Conservation (phyloP, 176 grass and related monocot species). For the Juncus effusus region DNA sequence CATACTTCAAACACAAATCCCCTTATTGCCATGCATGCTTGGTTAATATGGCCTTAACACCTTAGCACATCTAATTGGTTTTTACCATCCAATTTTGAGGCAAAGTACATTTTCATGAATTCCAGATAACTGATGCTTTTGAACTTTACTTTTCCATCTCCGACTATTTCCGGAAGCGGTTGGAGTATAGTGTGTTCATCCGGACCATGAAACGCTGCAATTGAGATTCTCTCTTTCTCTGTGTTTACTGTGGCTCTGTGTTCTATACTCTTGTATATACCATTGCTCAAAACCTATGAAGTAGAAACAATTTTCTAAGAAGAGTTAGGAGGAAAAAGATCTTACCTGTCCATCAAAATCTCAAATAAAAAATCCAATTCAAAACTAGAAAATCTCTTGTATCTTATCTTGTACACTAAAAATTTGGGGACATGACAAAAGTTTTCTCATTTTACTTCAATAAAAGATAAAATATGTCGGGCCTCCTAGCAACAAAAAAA, state of each 20-base stretch:
- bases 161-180: slow-evolving; percentile 19
- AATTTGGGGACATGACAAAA: too few relatives aligned
- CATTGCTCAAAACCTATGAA: slow-evolving; percentile 27
- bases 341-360: too few relatives aligned
- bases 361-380: too few relatives aligned
- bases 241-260: slow-evolving; percentile 26
- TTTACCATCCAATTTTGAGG: slow-evolving; percentile 19
- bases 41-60: not conserved
- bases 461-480: too few relatives aligned
- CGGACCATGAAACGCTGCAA: slow-evolving; percentile 14
- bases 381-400: too few relatives aligned
- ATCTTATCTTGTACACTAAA: too few relatives aligned
- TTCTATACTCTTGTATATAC: slow-evolving; percentile 35
- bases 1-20: too few relatives aligned
- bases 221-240: slow-evolving; percentile 19
- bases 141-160: slow-evolving; percentile 9
- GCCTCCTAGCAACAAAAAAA: too few relatives aligned
- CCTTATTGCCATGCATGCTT: too few relatives aligned
- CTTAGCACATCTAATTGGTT: slow-evolving; percentile 7
- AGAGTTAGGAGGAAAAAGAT: too few relatives aligned
- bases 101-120: not conserved
- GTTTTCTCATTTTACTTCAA: too few relatives aligned
- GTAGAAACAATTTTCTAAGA: too few relatives aligned
- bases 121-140: slow-evolving; percentile 11
- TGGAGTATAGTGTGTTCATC: not conserved